Evolutionary conservation across 768 basidiomycete genomes (phyloP).

Genomic region (Hypholoma sublateritium): DNA sequence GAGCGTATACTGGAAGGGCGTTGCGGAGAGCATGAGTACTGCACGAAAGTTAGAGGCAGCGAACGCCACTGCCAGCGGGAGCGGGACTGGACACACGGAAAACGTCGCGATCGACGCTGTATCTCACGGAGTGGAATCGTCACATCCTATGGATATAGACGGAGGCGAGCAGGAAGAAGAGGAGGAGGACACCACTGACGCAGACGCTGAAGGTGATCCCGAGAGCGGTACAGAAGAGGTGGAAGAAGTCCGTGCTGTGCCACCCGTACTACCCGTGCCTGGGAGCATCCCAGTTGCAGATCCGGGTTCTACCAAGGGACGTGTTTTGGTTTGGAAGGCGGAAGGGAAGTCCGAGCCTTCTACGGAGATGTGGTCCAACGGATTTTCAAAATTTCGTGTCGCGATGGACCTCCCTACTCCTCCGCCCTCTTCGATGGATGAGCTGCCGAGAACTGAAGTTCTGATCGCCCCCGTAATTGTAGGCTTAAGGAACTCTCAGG

Average conservation of each 20-base stretch:
- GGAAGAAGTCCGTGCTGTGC: background rate
- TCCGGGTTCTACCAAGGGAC: background rate
- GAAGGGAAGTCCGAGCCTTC: background rate
- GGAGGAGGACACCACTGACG: background rate
- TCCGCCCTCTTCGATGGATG: background rate
- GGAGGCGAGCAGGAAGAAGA: background rate
- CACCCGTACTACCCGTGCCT: background rate
- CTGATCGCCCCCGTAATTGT: background rate
- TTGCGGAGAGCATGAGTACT: constrained; percentile 5
- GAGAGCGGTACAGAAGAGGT: constrained; percentile 7
- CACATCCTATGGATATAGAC: too few relatives aligned
- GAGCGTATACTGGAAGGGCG: constrained; percentile 7
- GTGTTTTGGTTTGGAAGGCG: constrained; percentile 1
- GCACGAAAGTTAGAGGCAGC: background rate
- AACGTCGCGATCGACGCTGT: too few relatives aligned
- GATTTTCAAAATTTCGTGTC: constrained; percentile 1
- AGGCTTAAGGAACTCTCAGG: too few relatives aligned
- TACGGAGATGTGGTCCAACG: background rate
- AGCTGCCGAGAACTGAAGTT: background rate
- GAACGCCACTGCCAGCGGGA: background rate
- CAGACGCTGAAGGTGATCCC: constrained; percentile 7
- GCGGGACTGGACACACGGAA: background rate
- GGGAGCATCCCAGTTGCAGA: background rate
- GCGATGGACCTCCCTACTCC: background rate
- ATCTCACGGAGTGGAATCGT: too few relatives aligned